Conservation (phyloP, 306 rosid genomes). For the Chamaecrista fasciculata region DNA sequence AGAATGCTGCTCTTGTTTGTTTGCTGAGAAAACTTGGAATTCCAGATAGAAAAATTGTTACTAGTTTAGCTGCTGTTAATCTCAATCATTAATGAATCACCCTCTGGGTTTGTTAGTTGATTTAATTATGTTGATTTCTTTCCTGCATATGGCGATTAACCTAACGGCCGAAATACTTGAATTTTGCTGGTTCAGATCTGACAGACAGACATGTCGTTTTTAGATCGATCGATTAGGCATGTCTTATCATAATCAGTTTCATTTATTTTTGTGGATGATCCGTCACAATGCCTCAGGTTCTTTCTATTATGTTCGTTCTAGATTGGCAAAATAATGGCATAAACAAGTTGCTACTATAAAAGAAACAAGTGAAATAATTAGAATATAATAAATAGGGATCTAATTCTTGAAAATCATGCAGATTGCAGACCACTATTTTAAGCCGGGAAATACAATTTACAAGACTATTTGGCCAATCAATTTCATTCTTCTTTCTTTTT, state of each 20-base stretch:
- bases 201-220: conserved; percentile 37
- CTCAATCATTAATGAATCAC: not conserved
- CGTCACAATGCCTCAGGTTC: too few species aligned
- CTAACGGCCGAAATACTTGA: not conserved
- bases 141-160: not conserved
- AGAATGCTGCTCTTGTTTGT: not conserved
- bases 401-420: too few species aligned
- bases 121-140: not conserved
- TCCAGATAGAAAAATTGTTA: not conserved
- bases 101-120: not conserved
- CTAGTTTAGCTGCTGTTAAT: not conserved
- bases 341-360: too few species aligned
- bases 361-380: too few species aligned
- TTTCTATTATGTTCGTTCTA: too few species aligned
- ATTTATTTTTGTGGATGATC: too few species aligned
- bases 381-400: too few species aligned
- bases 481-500: too few species aligned
- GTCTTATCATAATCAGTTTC: not conserved
- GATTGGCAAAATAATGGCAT: too few species aligned
- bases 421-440: too few species aligned
- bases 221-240: conserved; percentile 11
- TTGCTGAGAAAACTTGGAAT: not conserved
- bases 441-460: too few species aligned
- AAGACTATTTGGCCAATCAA: too few species aligned
- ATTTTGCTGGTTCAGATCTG: conserved; percentile 23